These are phyloP conservation scores for Yamadazyma triangularis DNA, from an alignment of 1,139 yeast genomes.

Conservation along the genomic window DNA sequence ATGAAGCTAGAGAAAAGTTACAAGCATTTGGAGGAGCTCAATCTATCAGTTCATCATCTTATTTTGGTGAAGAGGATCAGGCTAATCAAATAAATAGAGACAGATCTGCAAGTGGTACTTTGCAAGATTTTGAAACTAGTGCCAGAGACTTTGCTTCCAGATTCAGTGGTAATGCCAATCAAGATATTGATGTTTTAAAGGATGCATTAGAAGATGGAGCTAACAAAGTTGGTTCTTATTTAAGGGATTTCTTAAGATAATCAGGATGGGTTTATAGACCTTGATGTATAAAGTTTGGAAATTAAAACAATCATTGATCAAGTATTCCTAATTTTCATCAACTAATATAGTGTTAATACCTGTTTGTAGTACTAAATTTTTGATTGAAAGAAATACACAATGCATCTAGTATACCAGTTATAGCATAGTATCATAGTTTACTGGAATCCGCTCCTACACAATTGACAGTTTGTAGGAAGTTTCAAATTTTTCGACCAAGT, in stretches of 20 bases:
- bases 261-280: constrained; percentile 5
- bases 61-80: constrained; percentile 82
- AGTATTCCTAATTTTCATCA: no score
- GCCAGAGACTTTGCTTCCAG: constrained; percentile 68
- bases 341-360: no score
- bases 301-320: no score
- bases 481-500: no score
- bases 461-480: no score
- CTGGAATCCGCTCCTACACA: no score
- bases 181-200: constrained; percentile 81
- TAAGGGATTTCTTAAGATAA: constrained; percentile 75
- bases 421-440: no score
- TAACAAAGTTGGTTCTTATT: constrained; percentile 72
- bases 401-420: no score
- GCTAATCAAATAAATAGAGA: constrained; percentile 24
- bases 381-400: no score
- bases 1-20: constrained; percentile 75
- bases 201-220: constrained; percentile 97
- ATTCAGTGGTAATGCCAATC: constrained; percentile 73
- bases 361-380: no score
- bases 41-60: constrained; percentile 85
- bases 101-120: constrained; percentile 21
- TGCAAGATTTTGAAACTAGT: constrained; percentile 46
- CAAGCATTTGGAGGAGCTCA: constrained; percentile 83
- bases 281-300: no score